Evolutionary conservation across 441 rosid species (phyloP).

Genomic region (Adansonia rubrostipa): DNA sequence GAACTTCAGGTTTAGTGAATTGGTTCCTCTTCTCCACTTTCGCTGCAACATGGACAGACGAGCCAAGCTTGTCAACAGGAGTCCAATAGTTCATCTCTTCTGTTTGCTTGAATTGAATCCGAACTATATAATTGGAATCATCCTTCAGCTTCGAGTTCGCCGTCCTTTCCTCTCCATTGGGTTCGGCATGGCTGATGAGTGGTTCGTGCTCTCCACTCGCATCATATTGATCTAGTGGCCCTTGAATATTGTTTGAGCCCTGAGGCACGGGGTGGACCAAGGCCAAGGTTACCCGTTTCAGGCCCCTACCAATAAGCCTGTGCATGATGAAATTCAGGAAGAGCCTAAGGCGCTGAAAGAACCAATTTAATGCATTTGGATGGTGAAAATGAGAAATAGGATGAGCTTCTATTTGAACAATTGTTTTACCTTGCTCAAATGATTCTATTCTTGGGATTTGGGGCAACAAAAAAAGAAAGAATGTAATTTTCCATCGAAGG

Average conservation of each 20-base stretch:
- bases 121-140: not conserved
- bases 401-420: not conserved
- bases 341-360: constrained; percentile 17
- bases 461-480: constrained; percentile 5
- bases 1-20: not conserved
- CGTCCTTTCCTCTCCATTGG: not conserved
- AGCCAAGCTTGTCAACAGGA: not conserved
- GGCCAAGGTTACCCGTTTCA: not conserved
- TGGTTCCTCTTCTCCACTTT: not conserved
- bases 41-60: not conserved
- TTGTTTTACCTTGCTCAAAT: too few relatives aligned
- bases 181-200: not conserved
- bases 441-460: constrained; percentile 20
- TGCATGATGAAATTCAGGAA: constrained; percentile 12
- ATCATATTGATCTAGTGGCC: not conserved
- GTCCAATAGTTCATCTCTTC: not conserved
- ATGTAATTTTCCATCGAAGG: not conserved
- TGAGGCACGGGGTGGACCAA: not conserved
- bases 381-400: constrained; percentile 3
- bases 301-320: constrained; percentile 2
- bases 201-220: not conserved
- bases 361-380: not conserved
- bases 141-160: not conserved
- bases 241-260: not conserved
- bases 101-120: constrained; percentile 23